A percentile compares a stretch with the other conserved stretches of the same genome.
Evolutionary conservation across 192 early-diverging fungal species (phyloP).

Genomic region (Chytriomyces confervae): DNA sequence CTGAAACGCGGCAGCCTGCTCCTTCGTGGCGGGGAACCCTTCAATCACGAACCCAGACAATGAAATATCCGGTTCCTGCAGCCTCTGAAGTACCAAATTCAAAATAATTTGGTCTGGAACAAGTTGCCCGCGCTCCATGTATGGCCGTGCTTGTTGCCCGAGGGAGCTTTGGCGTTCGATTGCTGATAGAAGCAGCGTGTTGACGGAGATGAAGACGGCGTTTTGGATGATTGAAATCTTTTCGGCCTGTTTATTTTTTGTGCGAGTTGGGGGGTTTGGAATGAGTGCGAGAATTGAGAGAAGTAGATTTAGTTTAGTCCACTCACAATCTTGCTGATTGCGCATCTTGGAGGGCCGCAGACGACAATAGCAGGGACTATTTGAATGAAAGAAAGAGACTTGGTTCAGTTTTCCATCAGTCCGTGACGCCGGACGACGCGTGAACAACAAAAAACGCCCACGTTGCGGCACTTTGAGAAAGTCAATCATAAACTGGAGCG

Average conservation of each 20-base stretch:
- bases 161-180: conserved; percentile 53
- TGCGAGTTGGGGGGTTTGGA: not conserved
- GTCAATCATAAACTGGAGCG: conserved; percentile 58
- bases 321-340: conserved; percentile 27
- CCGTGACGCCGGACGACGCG: not conserved
- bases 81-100: conserved; percentile 48
- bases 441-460: not conserved
- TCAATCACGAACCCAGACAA: conserved; percentile 53
- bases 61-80: conserved; percentile 54
- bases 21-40: conserved; percentile 59
- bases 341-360: conserved; percentile 26
- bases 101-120: conserved; percentile 61
- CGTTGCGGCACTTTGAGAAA: conserved; percentile 42
- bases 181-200: conserved; percentile 44
- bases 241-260: conserved; percentile 37
- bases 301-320: not conserved
- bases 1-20: conserved; percentile 54
- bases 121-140: conserved; percentile 56
- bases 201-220: conserved; percentile 50
- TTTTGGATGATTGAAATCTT: conserved; percentile 42
- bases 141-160: conserved; percentile 56
- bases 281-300: not conserved
- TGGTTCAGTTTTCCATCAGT: not conserved
- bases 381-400: not conserved
- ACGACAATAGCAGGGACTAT: conserved; percentile 33